phyloP scores from a whole-genome alignment of 176 grass and related monocot species.

The Zea luxurians region DNA sequence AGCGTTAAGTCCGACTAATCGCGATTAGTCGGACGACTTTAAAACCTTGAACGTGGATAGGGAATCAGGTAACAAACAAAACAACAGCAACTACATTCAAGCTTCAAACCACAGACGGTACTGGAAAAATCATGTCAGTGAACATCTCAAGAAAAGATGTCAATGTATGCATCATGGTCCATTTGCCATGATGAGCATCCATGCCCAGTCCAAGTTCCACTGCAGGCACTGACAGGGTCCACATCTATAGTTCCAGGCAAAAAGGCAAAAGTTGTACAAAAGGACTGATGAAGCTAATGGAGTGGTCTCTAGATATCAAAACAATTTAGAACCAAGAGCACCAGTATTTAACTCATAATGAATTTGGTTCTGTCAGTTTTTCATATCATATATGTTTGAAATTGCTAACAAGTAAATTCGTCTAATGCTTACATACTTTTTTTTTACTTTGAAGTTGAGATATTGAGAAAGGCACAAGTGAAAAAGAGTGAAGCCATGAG shows the following conservation, averaged over 20 bases:
- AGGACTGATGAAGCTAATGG: background rate
- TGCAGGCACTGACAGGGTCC: background rate
- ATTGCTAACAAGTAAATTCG: background rate
- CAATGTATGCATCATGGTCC: slow-evolving; percentile 9
- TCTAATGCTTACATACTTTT: too few species aligned
- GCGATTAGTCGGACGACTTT: too few species aligned
- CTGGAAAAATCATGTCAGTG: background rate
- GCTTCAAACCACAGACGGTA: background rate
- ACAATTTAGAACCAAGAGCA: background rate
- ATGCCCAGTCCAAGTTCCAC: background rate
- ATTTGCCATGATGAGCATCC: slow-evolving; percentile 9
- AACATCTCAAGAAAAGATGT: slow-evolving; percentile 25
- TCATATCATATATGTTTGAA: background rate
- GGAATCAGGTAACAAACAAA: background rate
- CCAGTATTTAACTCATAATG: background rate
- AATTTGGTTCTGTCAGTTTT: background rate
- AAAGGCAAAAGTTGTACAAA: background rate
- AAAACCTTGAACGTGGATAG: too few species aligned
- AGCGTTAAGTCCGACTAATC: too few species aligned
- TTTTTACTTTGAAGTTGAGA: slow-evolving; percentile 13
- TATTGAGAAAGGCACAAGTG: background rate
- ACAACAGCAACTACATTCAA: background rate
- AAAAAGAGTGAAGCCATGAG: background rate
- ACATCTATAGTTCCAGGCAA: background rate
- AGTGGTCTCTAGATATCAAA: background rate